Base-by-base conservation (phyloP, 2,329 filamentous ascomycete species). In the Cordyceps cateniannulata region DNA sequence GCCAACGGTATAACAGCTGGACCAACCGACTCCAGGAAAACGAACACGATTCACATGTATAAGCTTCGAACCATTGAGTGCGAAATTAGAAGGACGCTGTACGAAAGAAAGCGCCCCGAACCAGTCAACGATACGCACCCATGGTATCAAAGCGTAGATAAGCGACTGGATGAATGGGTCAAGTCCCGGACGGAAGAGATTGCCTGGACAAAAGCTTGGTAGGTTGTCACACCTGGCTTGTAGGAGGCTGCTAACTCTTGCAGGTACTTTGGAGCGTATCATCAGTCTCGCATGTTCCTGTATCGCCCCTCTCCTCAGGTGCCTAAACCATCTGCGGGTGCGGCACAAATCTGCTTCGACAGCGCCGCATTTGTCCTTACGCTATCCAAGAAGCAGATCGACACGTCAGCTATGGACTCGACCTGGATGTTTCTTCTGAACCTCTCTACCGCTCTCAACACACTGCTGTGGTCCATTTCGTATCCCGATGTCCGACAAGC, bases 361-460 rank as follows among this genome's bases (percentile, higher is more conserved):
- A 92, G 91, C 45, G 87, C 91, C 51, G 81, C 87, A 12, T 90
- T 86, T 73, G 93, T 96, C 69, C 90, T 97, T 67, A 82, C 87
- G 65, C 85, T 93, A 70, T 88, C 92, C 49, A 85, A 85, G 69
- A 86, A 89, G 68, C 92, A 96, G 72, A 88, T 96, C 69, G 84
- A 88, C 65, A 86, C 83, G 18, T 82, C 84, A 16, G 86, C 86
- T 24, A 85, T 95, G 12, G 93, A 97, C 69, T 81, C 97, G 63
- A 97, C 93, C 1, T 98, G 93, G 93, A 88, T 96, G 48, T 96
- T 96, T 69, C 85, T 96, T 1, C 83, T 96, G 62, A 87, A 89
- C 22, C 82, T 98, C 45, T 97, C 96, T 76, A 95, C 96, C 85
- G 87, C 90, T 5, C 82, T 98, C 61, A 97, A 96, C 70, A 93